Base-by-base conservation (phyloP, 2,329 filamentous ascomycete species). In the Neocucurbitaria cava region DNA sequence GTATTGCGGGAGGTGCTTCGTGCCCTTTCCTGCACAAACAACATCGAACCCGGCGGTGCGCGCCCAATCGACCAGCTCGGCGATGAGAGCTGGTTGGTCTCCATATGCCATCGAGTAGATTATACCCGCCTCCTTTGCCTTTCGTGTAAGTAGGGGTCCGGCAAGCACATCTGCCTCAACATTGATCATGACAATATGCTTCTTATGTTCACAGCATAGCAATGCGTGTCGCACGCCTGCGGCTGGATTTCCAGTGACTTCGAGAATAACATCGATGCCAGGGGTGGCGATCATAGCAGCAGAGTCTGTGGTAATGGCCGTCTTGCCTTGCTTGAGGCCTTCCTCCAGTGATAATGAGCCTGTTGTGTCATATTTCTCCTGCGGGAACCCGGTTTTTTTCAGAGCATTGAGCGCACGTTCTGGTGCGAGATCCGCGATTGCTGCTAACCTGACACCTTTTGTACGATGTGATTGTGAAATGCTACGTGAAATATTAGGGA, bases 181-280 rank as follows among this genome's bases (percentile, higher is more conserved):
- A 49, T 79, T 80, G 62, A 80, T 76, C 78, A 80, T 79, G 23
- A 81, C 78, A 44, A 81, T 79, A 64, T 81, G 79, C 64, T 80
- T 80, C 66, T 79, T 78, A 64, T 80, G 75, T 56, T 81, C 77
- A 54, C 77, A 81, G 64, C 77, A 80, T 9, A 61, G 44, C 0
- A 81, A 58, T 3, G 76, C 77, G 56, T 81, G 78, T 3, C 71
- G 69, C 36, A 82, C 76, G 13, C 78, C 78, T 3, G 76, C 78
- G 4, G 77, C 74, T 5, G 76, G 76, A 58, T 76, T 79, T 2
- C 77, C 78, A 0, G 78, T 80, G 8, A 79, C 72, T 62, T 80
- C 77, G 7, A 81, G 70, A 36, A 79, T 75, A 23, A 80, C 73
- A 56, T 80, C 77, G 36, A 81, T 79, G 11, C 73, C 76, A 1